These are phyloP conservation scores for Solanum piurae DNA, from an alignment of 257 asterid genomes.

Conservation along the genomic window DNA sequence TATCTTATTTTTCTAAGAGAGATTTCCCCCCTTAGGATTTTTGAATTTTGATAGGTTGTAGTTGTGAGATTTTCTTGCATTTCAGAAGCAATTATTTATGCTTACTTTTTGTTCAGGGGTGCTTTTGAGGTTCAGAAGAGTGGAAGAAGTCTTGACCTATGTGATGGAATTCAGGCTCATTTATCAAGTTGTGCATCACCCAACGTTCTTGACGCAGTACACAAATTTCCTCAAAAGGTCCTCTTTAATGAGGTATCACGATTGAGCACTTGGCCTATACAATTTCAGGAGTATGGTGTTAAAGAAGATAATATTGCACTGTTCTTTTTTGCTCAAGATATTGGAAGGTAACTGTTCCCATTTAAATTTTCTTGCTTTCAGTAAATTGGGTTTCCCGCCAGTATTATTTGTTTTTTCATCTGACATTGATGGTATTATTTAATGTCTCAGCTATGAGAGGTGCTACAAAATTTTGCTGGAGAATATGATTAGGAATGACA, in stretches of 20 bases:
- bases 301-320: slow-evolving; percentile 68
- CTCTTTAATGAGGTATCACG: slow-evolving; percentile 69
- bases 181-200: slow-evolving; percentile 65
- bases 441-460: slow-evolving; percentile 59
- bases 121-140: slow-evolving; percentile 55
- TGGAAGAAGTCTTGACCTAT: slow-evolving; percentile 31
- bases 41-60: neutral
- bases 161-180: slow-evolving; percentile 91
- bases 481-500: slow-evolving; percentile 74
- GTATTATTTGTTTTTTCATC: neutral
- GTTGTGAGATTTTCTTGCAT: neutral
- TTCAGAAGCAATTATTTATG: slow-evolving; percentile 6
- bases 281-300: slow-evolving; percentile 81
- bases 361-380: neutral
- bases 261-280: slow-evolving; percentile 70
- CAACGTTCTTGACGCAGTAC: slow-evolving; percentile 46
- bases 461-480: slow-evolving; percentile 62
- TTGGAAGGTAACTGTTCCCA: slow-evolving; percentile 41
- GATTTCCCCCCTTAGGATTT: neutral
- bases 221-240: slow-evolving; percentile 47
- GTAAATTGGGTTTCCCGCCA: neutral
- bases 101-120: slow-evolving; percentile 47
- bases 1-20: neutral
- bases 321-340: slow-evolving; percentile 77
- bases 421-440: slow-evolving; percentile 10